Evolutionary conservation across 768 basidiomycete species (phyloP), one percentile per base, ranked within the genome.

Genomic region (Lepiota brunneoincarnata): DNA sequence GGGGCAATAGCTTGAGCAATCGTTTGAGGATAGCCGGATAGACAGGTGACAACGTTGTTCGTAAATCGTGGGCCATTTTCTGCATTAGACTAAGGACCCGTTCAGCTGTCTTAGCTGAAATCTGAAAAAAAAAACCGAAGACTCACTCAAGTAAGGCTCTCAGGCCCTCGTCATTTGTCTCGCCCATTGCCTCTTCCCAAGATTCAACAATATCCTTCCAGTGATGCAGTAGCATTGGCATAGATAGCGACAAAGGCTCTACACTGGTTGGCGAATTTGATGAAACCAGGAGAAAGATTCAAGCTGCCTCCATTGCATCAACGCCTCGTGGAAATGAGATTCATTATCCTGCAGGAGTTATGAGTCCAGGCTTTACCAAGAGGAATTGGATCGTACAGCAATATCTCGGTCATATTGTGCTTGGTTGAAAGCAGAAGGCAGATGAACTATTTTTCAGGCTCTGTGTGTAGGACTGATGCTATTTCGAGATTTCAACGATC

Each of bases 181-280:
- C 61, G 39, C 78, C 76, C 28, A 89, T 64, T 0, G 83, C 81
- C 9, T 65, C 71, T 17, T 80, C 64, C 91, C 91, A 93, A 3
- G 84, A 59, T 1, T 77, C 72, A 18, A 86, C 71, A 1, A 95
- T 76, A 12, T 87, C 82, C 58, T 75, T 72, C 83, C 87, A 89
- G 67, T 93, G 86, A 61, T 91, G 89, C 6, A 95, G 73, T 12
- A 95, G 78, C 24, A 93, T 72, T 1, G 91, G 86, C 80, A 94
- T 82, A 4, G 89, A 91, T 2, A 82, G 77, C 4, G 87, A 83
- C 36, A 91, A 71, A 0, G 76, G 67, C 38, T 84, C 78, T 0
- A 77, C 82, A 57, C n/a, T 78, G 77, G 54, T 78, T 75, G 2
- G 86, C 83, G 63, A 92, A 93, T 24, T 74, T 69, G 50, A 92